Conservation (phyloP, 305 asterid species). For the Lippia alba region DNA sequence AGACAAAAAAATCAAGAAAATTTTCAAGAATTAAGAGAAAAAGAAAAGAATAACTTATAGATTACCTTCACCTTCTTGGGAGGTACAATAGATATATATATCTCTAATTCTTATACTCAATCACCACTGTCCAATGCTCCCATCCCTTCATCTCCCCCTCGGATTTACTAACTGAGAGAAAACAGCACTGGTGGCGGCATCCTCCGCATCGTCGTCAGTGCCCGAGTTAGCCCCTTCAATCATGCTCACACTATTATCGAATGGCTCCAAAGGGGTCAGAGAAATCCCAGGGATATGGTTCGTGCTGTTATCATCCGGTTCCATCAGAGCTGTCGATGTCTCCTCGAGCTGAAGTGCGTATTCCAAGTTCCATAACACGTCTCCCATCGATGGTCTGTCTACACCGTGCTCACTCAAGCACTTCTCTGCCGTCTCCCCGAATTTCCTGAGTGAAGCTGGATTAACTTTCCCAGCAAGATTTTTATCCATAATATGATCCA, state of each 20-base stretch:
- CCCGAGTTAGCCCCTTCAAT: slow-evolving; percentile 72
- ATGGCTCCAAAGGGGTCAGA: slow-evolving; percentile 70
- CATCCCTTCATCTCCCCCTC: slow-evolving; percentile 79
- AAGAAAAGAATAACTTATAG: slow-evolving; percentile 39
- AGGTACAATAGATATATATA: slow-evolving; percentile 23
- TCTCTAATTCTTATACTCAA: not conserved
- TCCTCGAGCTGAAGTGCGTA: slow-evolving; percentile 98
- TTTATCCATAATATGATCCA: slow-evolving; percentile 86
- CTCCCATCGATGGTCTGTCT: slow-evolving; percentile 99
- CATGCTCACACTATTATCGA: slow-evolving; percentile 86
- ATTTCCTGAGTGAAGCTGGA: slow-evolving; percentile 85
- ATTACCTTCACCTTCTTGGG: slow-evolving; percentile 38
- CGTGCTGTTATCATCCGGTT: slow-evolving; percentile 90
- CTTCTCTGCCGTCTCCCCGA: slow-evolving; percentile 96
- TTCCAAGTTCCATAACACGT: slow-evolving; percentile 94
- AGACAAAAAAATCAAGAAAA: slow-evolving; percentile 25
- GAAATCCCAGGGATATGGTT: slow-evolving; percentile 86
- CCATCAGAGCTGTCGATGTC: slow-evolving; percentile 82
- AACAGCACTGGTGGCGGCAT: slow-evolving; percentile 91
- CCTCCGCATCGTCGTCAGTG: slow-evolving; percentile 88
- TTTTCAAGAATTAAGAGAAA: slow-evolving; percentile 38
- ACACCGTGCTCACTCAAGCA: slow-evolving; percentile 93
- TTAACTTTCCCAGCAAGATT: slow-evolving; percentile 86
- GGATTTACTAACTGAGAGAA: slow-evolving; percentile 99
- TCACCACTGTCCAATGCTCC: not conserved